Base-by-base conservation (phyloP, 2,329 filamentous ascomycete genomes). In the Gliomastix tumulicola region DNA sequence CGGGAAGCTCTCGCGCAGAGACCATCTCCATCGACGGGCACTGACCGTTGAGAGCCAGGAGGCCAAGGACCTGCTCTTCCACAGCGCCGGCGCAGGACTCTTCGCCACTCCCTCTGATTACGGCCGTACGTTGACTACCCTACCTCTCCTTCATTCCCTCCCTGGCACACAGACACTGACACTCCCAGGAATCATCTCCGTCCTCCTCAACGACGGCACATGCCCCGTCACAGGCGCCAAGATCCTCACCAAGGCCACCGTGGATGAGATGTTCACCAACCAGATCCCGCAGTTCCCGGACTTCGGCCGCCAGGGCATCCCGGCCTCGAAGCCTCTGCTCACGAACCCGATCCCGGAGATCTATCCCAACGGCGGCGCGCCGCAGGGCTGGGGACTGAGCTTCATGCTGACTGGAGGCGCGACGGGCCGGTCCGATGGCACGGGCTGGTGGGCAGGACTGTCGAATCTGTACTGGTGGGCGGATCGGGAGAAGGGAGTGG, bases 191-290 rank as follows among this genome's bases (percentile, higher is more conserved):
- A 66, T 84, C 17, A 65, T 86, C 4, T 66, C 76, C 0, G 66
- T 69, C 0, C 58, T 87, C 3, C 58, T 85, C 19, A 86, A 86
- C 49, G 60, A 80, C 42, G 82, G 82, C 32, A 71, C 61, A 0
- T 77, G 69, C 22, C 74, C 81, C 0, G 63, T 46, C 1, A 84
- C 76, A 0, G 69, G 71, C 2, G 51, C 54, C 0, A 61, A 64
- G 35, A 68, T 86, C 22, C 62, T 86, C 7, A 59, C 64, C 16
- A 62, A 67, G 13, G 60, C 66, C 21, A 82, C 78, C 0, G 71
- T 86, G 0, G 66, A 79, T 11, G 55, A 71, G 21, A 81, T 85
- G 74, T 84, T 79, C 53, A 62, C 61, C 39, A 84, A 85, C 50
- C 78, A 79, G 43, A 69, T 82, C 35, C 65, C 71, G 0, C 41